phyloP scores from a whole-genome alignment of 345 rosid species.

The Euphorbia tirucalli region DNA sequence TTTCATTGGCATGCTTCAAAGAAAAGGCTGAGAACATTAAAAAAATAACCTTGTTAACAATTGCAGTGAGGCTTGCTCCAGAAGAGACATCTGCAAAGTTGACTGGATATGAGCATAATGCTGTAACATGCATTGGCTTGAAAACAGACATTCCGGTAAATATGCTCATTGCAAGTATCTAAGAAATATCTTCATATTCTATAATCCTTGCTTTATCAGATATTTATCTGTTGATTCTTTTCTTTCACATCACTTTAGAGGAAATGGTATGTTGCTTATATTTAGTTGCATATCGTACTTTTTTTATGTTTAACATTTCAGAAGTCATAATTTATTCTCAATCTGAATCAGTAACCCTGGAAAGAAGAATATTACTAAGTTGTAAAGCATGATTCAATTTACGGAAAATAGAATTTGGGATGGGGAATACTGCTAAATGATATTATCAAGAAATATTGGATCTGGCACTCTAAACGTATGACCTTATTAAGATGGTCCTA shows the following conservation, averaged over 20 bases:
- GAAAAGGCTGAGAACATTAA: slow-evolving; percentile 1
- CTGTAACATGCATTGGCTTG: slow-evolving; percentile 82
- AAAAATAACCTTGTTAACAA: not conserved
- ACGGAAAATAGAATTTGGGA: slow-evolving; percentile 24
- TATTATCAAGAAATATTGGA: slow-evolving; percentile 9
- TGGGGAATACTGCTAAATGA: slow-evolving; percentile 10
- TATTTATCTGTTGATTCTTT: slow-evolving; percentile 7
- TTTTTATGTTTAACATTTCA: not conserved
- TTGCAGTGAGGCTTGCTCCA: slow-evolving; percentile 94
- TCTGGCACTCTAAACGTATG: not conserved
- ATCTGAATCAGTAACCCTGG: not conserved
- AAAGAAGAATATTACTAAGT: not conserved
- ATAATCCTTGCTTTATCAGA: slow-evolving; percentile 2
- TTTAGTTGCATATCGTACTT: not conserved
- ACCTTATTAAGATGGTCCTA: slow-evolving; percentile 6
- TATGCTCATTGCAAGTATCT: slow-evolving; percentile 17
- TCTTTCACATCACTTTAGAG: slow-evolving; percentile 5
- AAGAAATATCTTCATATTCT: slow-evolving; percentile 2
- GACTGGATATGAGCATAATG: slow-evolving; percentile 87
- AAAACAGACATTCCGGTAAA: slow-evolving; percentile 75
- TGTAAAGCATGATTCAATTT: slow-evolving; percentile 15
- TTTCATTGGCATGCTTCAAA: not conserved
- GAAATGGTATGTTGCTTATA: not conserved
- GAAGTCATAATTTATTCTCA: not conserved
- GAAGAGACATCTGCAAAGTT: slow-evolving; percentile 66